Conservation (phyloP, 768 basidiomycete species). For the Phlebiopsis gigantea region DNA sequence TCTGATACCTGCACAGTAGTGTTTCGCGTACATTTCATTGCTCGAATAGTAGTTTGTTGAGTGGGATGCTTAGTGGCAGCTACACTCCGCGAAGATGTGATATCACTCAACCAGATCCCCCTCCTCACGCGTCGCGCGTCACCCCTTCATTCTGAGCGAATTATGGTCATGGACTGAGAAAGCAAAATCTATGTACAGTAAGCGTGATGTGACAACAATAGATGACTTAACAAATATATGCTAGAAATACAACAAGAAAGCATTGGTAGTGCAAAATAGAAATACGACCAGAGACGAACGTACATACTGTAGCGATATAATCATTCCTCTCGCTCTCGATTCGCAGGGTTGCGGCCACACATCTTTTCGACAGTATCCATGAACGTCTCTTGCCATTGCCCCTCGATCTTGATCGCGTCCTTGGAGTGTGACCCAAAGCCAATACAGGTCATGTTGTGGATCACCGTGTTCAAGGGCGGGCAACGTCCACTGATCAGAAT, state of each 20-base stretch:
- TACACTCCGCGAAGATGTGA: neutral
- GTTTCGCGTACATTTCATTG: neutral
- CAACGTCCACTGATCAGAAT: constrained; percentile 1
- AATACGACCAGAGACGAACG: neutral
- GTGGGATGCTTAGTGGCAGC: too few relatives aligned
- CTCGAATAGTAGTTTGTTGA: too few relatives aligned
- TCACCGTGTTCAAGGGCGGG: neutral
- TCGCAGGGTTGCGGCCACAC: constrained; percentile 3
- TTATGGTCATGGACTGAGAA: too few relatives aligned
- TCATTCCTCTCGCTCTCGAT: neutral
- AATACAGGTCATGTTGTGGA: constrained; percentile 12
- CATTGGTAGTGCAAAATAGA: neutral
- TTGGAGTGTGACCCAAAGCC: constrained; percentile 13
- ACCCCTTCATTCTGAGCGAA: too few relatives aligned
- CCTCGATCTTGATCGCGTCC: constrained; percentile 9
- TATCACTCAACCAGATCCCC: too few relatives aligned
- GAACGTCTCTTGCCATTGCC: constrained; percentile 12
- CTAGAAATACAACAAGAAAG: neutral
- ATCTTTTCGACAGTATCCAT: constrained; percentile 13
- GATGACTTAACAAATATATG: neutral
- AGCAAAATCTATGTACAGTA: too few relatives aligned
- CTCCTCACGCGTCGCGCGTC: too few relatives aligned
- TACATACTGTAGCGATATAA: neutral
- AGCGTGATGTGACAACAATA: too few relatives aligned
- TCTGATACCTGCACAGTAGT: constrained; percentile 1